phyloP scores from a whole-genome alignment of 2,329 filamentous ascomycete genomes.

The Plectosphaerella sp. region DNA sequence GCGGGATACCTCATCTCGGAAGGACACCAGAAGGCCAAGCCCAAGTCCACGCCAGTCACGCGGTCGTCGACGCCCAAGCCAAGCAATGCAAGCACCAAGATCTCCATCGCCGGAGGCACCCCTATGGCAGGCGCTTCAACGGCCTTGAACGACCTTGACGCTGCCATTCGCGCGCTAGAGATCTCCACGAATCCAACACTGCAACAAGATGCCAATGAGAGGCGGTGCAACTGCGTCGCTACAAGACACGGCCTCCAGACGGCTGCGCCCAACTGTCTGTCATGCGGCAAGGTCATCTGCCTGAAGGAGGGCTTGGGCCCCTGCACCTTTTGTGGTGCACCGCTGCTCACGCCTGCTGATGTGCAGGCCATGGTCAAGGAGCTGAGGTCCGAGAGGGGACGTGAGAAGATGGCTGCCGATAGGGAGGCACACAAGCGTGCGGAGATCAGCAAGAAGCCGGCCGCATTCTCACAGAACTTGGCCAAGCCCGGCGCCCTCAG shows the following conservation, averaged over 20 bases:
- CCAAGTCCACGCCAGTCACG: slow-evolving; percentile 47
- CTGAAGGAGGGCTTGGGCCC: slow-evolving; percentile 90
- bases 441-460: slow-evolving; percentile 57
- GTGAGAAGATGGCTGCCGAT: slow-evolving; percentile 80
- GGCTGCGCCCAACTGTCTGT: slow-evolving; percentile 90
- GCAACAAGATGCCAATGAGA: slow-evolving; percentile 48
- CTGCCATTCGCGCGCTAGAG: slow-evolving; percentile 84
- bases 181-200: slow-evolving; percentile 84
- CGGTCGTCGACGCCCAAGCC: slow-evolving; percentile 53
- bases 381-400: slow-evolving; percentile 78
- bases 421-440: slow-evolving; percentile 64
- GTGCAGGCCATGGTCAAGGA: slow-evolving; percentile 82
- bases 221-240: slow-evolving; percentile 84
- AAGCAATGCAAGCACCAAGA: slow-evolving; percentile 49
- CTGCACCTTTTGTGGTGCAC: slow-evolving; percentile 81
- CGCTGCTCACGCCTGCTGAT: slow-evolving; percentile 67
- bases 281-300: slow-evolving; percentile 92
- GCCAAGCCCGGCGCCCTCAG: slow-evolving; percentile 24
- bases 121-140: slow-evolving; percentile 80
- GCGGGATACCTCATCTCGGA: slow-evolving; percentile 82
- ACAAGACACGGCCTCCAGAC: slow-evolving; percentile 80
- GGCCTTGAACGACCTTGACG: slow-evolving; percentile 65
- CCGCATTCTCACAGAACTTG: slow-evolving; percentile 52
- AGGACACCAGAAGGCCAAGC: slow-evolving; percentile 52
- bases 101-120: slow-evolving; percentile 70